Percentiles rank a stretch among this genome's conserved stretches.
Conservation (phyloP, 768 basidiomycete genomes). For the Tulasnella sp. region DNA sequence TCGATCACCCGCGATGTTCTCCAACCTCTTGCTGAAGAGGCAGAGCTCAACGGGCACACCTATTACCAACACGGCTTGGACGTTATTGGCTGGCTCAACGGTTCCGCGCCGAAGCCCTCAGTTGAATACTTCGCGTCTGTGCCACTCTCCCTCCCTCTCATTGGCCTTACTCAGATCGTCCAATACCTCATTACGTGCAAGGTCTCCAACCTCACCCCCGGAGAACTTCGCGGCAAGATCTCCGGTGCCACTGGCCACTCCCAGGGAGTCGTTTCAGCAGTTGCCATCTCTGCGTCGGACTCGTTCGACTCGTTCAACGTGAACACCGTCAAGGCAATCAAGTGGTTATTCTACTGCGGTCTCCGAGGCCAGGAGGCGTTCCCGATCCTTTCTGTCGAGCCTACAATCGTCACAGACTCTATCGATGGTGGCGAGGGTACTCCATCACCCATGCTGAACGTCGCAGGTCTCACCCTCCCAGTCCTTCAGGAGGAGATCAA, state of each 20-base stretch:
- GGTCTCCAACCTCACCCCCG: constrained; percentile 63
- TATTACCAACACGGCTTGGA: constrained; percentile 77
- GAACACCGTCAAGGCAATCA: constrained; percentile 75
- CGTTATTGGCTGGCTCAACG: constrained; percentile 72
- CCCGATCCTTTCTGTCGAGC: constrained; percentile 83
- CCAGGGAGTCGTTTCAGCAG: constrained; percentile 92
- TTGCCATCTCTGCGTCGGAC: constrained; percentile 69
- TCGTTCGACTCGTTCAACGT: constrained; percentile 60
- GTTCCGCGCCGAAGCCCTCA: constrained; percentile 57
- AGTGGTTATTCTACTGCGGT: constrained; percentile 88
- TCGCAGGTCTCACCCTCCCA: constrained; percentile 67
- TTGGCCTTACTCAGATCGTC: constrained; percentile 88
- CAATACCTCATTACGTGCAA: constrained; percentile 81
- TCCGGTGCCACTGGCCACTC: constrained; percentile 93
- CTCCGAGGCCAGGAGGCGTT: constrained; percentile 90
- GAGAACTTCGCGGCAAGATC: constrained; percentile 62
- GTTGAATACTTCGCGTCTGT: constrained; percentile 82
- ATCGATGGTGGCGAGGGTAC: constrained; percentile 87
- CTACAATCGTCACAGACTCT: constrained; percentile 73
- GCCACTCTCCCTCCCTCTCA: constrained; percentile 89
- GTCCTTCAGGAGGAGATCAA: constrained; percentile 71
- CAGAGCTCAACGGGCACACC: constrained; percentile 33
- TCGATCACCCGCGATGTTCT: constrained; percentile 57
- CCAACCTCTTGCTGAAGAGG: constrained; percentile 51
- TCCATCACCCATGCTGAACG: constrained; percentile 87